A percentile compares a stretch with the other conserved stretches of the same genome.
Conservation (phyloP, 2,329 filamentous ascomycete genomes). For the Penicillium corylophilum region DNA sequence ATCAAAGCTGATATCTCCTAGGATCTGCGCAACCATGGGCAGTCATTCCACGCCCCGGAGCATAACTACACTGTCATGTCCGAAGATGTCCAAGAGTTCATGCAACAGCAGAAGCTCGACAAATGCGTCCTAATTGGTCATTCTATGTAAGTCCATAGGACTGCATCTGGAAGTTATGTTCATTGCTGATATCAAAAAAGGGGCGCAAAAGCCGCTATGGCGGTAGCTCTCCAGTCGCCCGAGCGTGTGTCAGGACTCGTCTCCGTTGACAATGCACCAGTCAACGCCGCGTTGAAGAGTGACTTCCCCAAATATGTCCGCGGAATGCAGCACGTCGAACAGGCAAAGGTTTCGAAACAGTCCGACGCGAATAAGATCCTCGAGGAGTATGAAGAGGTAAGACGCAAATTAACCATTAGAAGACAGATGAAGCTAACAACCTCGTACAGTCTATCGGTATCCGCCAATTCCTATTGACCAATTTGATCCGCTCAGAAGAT, state of each 20-base stretch:
- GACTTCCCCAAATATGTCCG: conserved; percentile 78
- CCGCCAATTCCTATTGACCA: conserved; percentile 88
- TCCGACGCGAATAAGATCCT: conserved; percentile 80
- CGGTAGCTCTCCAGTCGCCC: conserved; percentile 71
- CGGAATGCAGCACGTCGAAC: conserved; percentile 80
- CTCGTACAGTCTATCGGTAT: conserved; percentile 62
- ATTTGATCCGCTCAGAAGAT: conserved; percentile 62
- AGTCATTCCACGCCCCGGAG: conserved; percentile 71
- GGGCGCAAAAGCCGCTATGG: conserved; percentile 93
- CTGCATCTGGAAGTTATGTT: not conserved
- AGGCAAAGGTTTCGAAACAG: conserved; percentile 64
- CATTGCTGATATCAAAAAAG: conserved; percentile 39
- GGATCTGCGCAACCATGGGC: conserved; percentile 92
- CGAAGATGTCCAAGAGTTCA: conserved; percentile 76
- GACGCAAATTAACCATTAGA: conserved; percentile 3
- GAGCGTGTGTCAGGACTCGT: conserved; percentile 68
- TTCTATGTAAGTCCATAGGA: conserved; percentile 68
- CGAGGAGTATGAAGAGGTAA: conserved; percentile 67
- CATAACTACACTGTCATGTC: conserved; percentile 86
- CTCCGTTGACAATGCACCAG: conserved; percentile 87
- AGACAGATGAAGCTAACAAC: not conserved
- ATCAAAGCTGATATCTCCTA: conserved; percentile 34
- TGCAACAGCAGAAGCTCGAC: conserved; percentile 67
- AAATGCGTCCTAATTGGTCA: conserved; percentile 82
- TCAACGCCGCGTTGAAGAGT: conserved; percentile 71